Evolutionary conservation across 1,284 basidiomycete genomes (phyloP).

Genomic region (Sphaerobolus stellatus): DNA sequence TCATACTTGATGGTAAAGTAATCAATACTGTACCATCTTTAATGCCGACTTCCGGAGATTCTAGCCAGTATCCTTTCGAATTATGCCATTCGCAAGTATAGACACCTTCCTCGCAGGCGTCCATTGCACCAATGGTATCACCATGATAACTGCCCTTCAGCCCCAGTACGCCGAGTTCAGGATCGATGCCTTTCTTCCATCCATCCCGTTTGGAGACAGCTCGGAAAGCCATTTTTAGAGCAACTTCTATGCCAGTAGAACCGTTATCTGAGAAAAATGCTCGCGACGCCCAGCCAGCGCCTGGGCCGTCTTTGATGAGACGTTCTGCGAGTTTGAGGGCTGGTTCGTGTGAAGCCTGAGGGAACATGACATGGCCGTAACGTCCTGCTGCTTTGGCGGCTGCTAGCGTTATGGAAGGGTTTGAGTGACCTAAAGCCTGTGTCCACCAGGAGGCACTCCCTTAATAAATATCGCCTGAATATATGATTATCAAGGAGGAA

Average conservation of each 20-base stretch:
- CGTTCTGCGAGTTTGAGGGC: slow-evolving; percentile 79
- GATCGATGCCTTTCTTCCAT: slow-evolving; percentile 37
- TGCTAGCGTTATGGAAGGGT: slow-evolving; percentile 77
- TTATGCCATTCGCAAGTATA: slow-evolving; percentile 98
- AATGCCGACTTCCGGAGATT: slow-evolving; percentile 78
- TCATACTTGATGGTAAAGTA: slow-evolving; percentile 56
- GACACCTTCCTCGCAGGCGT: slow-evolving; percentile 84
- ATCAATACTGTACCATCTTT: slow-evolving; percentile 62
- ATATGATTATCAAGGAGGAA: too few relatives aligned
- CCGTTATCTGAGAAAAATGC: slow-evolving; percentile 96
- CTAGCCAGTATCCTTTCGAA: slow-evolving; percentile 91
- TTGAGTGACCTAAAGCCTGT: slow-evolving; percentile 85
- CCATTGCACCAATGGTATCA: slow-evolving; percentile 98
- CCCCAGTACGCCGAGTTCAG: slow-evolving; percentile 74
- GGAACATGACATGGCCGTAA: slow-evolving; percentile 97
- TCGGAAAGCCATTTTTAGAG: slow-evolving; percentile 94
- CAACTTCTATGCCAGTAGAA: slow-evolving; percentile 94
- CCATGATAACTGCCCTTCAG: slow-evolving; percentile 95
- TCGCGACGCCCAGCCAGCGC: slow-evolving; percentile 85
- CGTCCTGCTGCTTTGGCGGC: slow-evolving; percentile 89
- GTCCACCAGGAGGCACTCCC: slow-evolving; percentile 93
- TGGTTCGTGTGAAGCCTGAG: slow-evolving; percentile 83
- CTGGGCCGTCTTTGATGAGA: slow-evolving; percentile 69
- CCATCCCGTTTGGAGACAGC: slow-evolving; percentile 57
- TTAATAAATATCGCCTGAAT: slow-evolving; percentile 73